These are phyloP conservation scores for Cicer pinnatifidum DNA, from an alignment of 306 rosid genomes.

Conservation along the genomic window DNA sequence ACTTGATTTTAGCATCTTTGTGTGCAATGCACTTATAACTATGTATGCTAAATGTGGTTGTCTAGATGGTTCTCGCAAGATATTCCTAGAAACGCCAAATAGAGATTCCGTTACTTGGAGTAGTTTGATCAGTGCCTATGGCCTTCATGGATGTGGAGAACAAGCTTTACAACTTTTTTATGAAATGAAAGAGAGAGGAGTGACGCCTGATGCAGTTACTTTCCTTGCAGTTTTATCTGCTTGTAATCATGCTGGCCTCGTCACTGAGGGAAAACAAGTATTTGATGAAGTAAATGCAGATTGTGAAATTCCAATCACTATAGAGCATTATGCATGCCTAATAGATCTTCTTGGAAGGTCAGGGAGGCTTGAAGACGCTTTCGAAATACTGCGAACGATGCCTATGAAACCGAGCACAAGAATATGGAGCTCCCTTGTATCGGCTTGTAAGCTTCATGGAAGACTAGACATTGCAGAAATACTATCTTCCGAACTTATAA, in stretches of 20 bases:
- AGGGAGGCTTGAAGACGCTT: slow-evolving; percentile 68
- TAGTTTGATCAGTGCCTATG: slow-evolving; percentile 59
- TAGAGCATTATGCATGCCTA: slow-evolving; percentile 68
- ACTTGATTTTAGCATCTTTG: slow-evolving; percentile 47
- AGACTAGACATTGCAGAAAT: slow-evolving; percentile 59
- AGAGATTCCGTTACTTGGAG: slow-evolving; percentile 69
- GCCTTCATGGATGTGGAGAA: slow-evolving; percentile 67
- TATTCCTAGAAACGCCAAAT: slow-evolving; percentile 57
- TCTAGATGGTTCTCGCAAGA: slow-evolving; percentile 48
- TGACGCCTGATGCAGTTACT: slow-evolving; percentile 56
- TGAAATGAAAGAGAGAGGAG: slow-evolving; percentile 62
- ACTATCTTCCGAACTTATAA: slow-evolving; percentile 55
- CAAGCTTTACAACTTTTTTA: slow-evolving; percentile 56
- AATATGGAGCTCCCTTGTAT: slow-evolving; percentile 70
- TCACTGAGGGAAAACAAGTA: slow-evolving; percentile 56
- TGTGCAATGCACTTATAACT: slow-evolving; percentile 64
- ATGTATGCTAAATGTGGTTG: slow-evolving; percentile 79
- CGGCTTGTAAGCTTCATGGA: slow-evolving; percentile 66
- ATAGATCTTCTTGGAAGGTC: slow-evolving; percentile 70
- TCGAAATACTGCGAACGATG: slow-evolving; percentile 56
- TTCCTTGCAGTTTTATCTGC: slow-evolving; percentile 65
- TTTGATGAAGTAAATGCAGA: slow-evolving; percentile 49
- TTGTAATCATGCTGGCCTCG: slow-evolving; percentile 74
- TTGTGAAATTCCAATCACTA: slow-evolving; percentile 42
- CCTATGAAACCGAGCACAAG: slow-evolving; percentile 63